Percentiles rank a stretch among this genome's conserved stretches.
These are phyloP conservation scores for Marchantia polymorpha DNA, from an alignment of 225 moss, liverwort and hornwort genomes.

Conservation along the genomic window DNA sequence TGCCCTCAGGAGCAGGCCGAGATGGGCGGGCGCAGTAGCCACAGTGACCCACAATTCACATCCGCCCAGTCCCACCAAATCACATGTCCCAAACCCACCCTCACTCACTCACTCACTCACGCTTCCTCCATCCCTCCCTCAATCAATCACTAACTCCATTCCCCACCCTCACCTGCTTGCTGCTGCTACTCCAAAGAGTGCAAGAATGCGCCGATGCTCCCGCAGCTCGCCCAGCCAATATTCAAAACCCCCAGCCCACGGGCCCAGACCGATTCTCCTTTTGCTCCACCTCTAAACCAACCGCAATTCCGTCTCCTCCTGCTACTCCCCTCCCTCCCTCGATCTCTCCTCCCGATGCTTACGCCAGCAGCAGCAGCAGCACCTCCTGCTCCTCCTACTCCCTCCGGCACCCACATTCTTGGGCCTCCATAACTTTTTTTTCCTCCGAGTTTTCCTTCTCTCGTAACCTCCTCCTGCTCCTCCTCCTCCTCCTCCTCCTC, in stretches of 20 bases:
- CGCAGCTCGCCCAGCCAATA: background rate
- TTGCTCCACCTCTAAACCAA: background rate
- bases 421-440: background rate
- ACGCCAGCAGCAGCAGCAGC: background rate
- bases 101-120: background rate
- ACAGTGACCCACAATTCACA: slow-evolving; percentile 8
- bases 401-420: background rate
- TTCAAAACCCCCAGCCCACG: background rate
- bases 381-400: background rate
- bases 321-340: background rate
- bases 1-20: background rate
- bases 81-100: background rate
- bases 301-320: background rate
- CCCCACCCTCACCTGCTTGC: background rate
- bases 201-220: background rate
- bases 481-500: background rate
- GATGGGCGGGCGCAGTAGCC: background rate
- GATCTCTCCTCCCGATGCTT: background rate
- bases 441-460: background rate
- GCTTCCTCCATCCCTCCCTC: background rate
- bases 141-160: background rate
- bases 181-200: background rate
- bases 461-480: background rate
- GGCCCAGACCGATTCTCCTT: background rate
- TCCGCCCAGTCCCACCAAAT: background rate